phyloP scores from a whole-genome alignment of 768 basidiomycete species.

The Lentinula sp. region DNA sequence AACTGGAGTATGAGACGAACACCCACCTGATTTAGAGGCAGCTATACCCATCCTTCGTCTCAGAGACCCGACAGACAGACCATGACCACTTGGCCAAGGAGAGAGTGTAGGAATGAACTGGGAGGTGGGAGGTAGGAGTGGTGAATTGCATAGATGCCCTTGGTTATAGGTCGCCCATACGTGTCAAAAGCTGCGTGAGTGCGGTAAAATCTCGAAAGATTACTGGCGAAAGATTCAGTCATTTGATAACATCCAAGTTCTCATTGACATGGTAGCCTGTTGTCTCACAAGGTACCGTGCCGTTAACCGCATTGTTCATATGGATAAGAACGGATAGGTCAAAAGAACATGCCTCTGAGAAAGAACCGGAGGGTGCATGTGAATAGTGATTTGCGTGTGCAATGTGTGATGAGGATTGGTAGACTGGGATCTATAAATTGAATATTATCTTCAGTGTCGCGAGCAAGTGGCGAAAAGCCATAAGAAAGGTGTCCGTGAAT shows the following conservation, averaged over 20 bases:
- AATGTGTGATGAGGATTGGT: neutral
- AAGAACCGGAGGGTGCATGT: neutral
- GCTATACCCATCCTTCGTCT: neutral
- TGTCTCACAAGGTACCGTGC: neutral
- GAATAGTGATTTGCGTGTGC: neutral
- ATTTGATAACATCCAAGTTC: conserved; percentile 1
- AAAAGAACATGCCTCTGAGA: neutral
- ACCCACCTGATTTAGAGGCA: neutral
- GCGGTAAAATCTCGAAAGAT: conserved; percentile 23
- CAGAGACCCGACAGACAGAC: neutral
- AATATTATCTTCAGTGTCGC: neutral
- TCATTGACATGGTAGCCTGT: neutral
- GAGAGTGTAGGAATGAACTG: conserved; percentile 8
- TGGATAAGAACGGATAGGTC: conserved; percentile 2
- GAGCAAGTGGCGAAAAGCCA: neutral
- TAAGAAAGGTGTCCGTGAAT: conserved; percentile 1
- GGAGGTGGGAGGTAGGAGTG: neutral
- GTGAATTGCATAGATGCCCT: neutral
- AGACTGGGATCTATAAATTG: neutral
- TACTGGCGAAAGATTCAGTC: conserved; percentile 14
- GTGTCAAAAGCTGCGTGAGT: conserved; percentile 27
- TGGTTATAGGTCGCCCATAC: conserved; percentile 19
- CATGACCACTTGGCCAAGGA: conserved; percentile 2
- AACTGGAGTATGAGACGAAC: neutral
- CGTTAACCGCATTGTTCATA: neutral